Evolutionary conservation across 441 rosid species (phyloP).

Genomic region (Arabidopsis hybrid): DNA sequence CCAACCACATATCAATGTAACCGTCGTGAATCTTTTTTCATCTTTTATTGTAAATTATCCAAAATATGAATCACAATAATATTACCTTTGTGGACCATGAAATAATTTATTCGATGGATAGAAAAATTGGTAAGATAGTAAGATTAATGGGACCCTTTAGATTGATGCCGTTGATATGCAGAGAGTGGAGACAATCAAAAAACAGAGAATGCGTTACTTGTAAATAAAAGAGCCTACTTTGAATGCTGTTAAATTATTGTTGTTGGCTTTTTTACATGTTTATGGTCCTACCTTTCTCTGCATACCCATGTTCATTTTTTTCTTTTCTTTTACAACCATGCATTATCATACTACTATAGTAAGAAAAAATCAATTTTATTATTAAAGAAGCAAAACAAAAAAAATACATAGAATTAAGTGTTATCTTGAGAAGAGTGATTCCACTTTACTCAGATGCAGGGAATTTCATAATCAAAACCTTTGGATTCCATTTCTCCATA

Average conservation of each 20-base stretch:
- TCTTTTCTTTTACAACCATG: slow-evolving; percentile 25
- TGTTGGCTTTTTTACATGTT: slow-evolving; percentile 35
- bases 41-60: neutral
- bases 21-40: too few relatives aligned
- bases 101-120: neutral
- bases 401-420: slow-evolving; percentile 22
- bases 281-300: slow-evolving; percentile 39
- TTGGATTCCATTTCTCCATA: too few relatives aligned
- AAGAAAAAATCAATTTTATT: neutral
- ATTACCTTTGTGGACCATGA: neutral
- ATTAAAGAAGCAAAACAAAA: neutral
- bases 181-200: slow-evolving; percentile 27
- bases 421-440: slow-evolving; percentile 30
- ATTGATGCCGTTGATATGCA: slow-evolving; percentile 16
- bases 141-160: slow-evolving; percentile 35
- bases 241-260: slow-evolving; percentile 41
- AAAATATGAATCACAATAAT: neutral
- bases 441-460: slow-evolving; percentile 40
- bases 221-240: neutral
- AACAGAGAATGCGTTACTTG: slow-evolving; percentile 21
- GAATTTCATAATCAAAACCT: slow-evolving; percentile 25
- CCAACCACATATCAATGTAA: neutral
- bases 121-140: neutral
- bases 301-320: slow-evolving; percentile 19
- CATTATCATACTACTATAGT: slow-evolving; percentile 8